These are phyloP conservation scores for Zopfia rhizophila DNA, from an alignment of 2,329 filamentous ascomycete species.

Conservation along the genomic window DNA sequence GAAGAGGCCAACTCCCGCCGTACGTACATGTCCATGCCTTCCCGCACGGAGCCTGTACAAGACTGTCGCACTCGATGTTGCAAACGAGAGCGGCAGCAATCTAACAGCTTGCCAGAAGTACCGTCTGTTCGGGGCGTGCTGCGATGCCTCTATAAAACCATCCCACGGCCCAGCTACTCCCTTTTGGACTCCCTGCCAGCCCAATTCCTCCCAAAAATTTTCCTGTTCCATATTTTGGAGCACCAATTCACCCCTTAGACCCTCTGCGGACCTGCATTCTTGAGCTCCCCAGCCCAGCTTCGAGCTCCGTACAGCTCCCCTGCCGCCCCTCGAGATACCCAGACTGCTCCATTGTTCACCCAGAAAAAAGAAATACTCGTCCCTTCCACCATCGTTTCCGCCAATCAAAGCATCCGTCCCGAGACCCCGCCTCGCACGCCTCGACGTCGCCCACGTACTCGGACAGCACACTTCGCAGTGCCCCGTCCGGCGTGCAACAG, in stretches of 20 bases:
- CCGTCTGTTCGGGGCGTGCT: slow-evolving; percentile 46
- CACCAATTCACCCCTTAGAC: too few relatives aligned
- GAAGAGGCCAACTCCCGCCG: slow-evolving; percentile 41
- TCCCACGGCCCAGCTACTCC: slow-evolving; percentile 41
- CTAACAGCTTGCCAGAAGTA: slow-evolving; percentile 50
- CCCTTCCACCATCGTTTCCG: slow-evolving; percentile 13
- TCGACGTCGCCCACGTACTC: background rate
- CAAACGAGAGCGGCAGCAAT: slow-evolving; percentile 54
- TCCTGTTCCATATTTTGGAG: slow-evolving; percentile 3
- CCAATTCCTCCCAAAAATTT: slow-evolving; percentile 29
- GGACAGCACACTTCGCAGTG: background rate
- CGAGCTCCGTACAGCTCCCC: slow-evolving; percentile 9
- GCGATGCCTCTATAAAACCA: slow-evolving; percentile 52
- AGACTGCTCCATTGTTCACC: slow-evolving; percentile 21
- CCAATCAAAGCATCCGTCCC: background rate
- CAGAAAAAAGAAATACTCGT: too few relatives aligned
- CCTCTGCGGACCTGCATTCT: slow-evolving; percentile 11
- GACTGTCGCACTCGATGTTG: slow-evolving; percentile 52
- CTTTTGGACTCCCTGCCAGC: slow-evolving; percentile 40
- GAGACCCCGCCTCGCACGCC: background rate
- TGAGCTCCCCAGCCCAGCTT: background rate
- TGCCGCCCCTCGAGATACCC: slow-evolving; percentile 7
- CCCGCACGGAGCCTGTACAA: slow-evolving; percentile 51
- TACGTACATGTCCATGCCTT: slow-evolving; percentile 49
- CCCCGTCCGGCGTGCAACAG: slow-evolving; percentile 1